phyloP scores from a whole-genome alignment of 2,329 filamentous ascomycete species.

The Phialophora macrospora region DNA sequence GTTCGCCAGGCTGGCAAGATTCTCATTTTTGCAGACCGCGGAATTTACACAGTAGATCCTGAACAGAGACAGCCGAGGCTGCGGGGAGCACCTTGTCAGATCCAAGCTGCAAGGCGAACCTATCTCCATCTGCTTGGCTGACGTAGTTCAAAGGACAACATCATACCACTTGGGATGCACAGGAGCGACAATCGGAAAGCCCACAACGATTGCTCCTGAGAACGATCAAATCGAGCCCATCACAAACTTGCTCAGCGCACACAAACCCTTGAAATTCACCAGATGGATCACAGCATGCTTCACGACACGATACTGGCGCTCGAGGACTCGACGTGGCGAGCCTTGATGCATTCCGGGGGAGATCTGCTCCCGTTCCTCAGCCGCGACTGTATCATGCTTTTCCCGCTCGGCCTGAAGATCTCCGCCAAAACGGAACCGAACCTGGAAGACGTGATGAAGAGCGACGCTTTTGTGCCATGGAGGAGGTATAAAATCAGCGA shows the following conservation, averaged over 20 bases:
- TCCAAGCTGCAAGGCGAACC: not conserved
- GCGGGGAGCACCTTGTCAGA: constrained; percentile 3
- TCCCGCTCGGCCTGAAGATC: constrained; percentile 38
- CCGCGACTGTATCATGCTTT: constrained; percentile 38
- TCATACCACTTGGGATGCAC: constrained; percentile 4
- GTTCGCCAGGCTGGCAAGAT: constrained; percentile 18
- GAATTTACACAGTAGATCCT: not conserved
- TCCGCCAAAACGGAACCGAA: constrained; percentile 32
- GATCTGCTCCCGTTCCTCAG: constrained; percentile 38
- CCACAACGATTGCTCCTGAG: not conserved
- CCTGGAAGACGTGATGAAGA: constrained; percentile 38
- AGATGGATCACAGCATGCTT: constrained; percentile 30
- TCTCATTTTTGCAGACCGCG: constrained; percentile 25
- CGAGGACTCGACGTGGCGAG: constrained; percentile 39
- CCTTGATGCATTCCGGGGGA: constrained; percentile 31
- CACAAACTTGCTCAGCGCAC: not conserved
- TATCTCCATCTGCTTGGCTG: constrained; percentile 13
- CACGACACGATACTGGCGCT: constrained; percentile 35
- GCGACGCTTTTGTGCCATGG: constrained; percentile 40
- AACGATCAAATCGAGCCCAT: not conserved
- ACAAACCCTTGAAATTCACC: not conserved
- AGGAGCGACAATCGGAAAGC: not conserved
- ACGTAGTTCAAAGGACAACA: not conserved
- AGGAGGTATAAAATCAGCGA: constrained; percentile 34
- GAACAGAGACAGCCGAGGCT: constrained; percentile 15